These are phyloP conservation scores for Zarea fungicola DNA, from an alignment of 2,329 filamentous ascomycete genomes.

Conservation along the genomic window DNA sequence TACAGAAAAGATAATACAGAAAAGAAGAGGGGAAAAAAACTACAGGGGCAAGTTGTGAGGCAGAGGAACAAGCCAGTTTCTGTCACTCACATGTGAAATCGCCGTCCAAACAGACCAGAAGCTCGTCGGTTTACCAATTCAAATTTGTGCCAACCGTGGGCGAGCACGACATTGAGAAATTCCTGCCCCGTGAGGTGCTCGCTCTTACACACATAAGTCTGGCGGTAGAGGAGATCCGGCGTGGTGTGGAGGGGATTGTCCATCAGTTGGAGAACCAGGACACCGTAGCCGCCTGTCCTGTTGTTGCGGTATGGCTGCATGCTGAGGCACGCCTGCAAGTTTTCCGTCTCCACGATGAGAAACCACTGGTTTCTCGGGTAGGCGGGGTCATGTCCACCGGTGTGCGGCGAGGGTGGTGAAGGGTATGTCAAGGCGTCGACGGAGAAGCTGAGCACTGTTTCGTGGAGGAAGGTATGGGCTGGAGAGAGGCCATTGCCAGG, in stretches of 20 bases:
- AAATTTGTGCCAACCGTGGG: conserved; percentile 4
- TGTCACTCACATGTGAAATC: conserved; percentile 1
- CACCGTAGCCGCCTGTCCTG: neutral
- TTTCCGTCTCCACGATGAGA: neutral
- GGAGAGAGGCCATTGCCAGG: neutral
- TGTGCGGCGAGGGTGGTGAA: neutral
- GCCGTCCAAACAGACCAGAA: neutral
- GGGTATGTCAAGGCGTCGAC: conserved; percentile 1
- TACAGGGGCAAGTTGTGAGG: too few species aligned
- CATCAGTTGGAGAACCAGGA: conserved; percentile 3
- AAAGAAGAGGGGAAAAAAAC: too few species aligned
- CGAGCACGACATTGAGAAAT: neutral
- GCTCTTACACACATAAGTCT: neutral
- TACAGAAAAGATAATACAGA: too few species aligned
- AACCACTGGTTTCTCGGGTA: conserved; percentile 6
- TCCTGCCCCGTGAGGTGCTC: neutral
- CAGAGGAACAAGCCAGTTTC: too few species aligned
- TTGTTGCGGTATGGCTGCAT: conserved; percentile 1
- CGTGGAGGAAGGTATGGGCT: neutral
- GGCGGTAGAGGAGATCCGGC: neutral
- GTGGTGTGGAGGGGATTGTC: neutral
- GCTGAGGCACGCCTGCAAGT: conserved; percentile 1
- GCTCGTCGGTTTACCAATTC: neutral
- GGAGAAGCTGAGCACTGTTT: neutral
- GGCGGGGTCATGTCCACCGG: too few species aligned